Conservation (phyloP, 2,329 filamentous ascomycete genomes). For the Trichoderma sp. region DNA sequence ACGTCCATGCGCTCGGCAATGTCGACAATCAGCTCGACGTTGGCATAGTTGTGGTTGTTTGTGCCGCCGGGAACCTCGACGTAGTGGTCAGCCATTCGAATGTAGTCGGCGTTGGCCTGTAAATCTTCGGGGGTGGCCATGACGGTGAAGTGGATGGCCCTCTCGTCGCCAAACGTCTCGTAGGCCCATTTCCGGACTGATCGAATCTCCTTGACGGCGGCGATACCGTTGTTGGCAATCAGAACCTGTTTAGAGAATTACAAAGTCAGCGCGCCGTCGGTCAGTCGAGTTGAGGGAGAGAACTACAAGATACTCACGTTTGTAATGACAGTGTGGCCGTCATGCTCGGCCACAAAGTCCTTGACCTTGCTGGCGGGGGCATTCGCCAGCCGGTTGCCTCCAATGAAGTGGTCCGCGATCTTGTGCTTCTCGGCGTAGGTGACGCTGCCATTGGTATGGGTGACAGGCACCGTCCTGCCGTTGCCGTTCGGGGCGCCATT, state of each 20-base stretch:
- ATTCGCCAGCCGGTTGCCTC: constrained; percentile 81
- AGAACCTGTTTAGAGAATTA: constrained; percentile 65
- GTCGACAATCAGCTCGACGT: constrained; percentile 98
- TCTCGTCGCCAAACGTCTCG: constrained; percentile 98
- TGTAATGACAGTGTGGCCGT: constrained; percentile 97
- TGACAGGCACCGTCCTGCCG: constrained; percentile 49
- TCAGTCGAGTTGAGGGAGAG: too few relatives aligned
- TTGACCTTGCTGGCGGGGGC: constrained; percentile 85
- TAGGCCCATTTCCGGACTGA: constrained; percentile 99
- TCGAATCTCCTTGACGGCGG: constrained; percentile 97
- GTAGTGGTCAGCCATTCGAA: constrained; percentile 99
- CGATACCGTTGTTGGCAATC: constrained; percentile 99
- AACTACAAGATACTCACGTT: constrained; percentile 62
- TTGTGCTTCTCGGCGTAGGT: constrained; percentile 79
- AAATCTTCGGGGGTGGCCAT: constrained; percentile 99
- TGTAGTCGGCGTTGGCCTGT: constrained; percentile 97
- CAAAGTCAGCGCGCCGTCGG: neutral
- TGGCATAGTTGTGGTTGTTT: constrained; percentile 99
- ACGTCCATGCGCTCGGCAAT: constrained; percentile 98
- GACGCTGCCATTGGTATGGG: constrained; percentile 57
- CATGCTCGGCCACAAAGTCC: constrained; percentile 87
- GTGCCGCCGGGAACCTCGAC: constrained; percentile 98
- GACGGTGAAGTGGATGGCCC: constrained; percentile 97
- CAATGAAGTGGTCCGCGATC: constrained; percentile 91
- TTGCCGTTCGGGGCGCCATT: constrained; percentile 39